Conservation (phyloP, 768 basidiomycete species). For the Suillus paluster region DNA sequence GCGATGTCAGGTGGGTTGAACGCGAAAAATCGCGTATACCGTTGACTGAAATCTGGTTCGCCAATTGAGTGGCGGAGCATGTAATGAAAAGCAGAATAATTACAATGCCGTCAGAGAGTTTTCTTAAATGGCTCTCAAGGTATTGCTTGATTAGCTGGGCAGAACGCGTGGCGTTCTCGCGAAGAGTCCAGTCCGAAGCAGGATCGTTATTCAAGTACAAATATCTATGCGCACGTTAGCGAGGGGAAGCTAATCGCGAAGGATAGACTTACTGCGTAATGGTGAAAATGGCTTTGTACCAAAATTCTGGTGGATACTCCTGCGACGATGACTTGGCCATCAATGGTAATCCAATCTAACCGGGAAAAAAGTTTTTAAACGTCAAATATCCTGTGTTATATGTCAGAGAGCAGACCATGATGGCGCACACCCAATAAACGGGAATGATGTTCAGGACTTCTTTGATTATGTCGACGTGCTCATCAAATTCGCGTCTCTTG, state of each 20-base stretch:
- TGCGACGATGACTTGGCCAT: slow-evolving; percentile 46
- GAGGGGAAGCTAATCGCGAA: background rate
- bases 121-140: slow-evolving; percentile 28
- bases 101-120: slow-evolving; percentile 24
- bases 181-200: slow-evolving; percentile 37
- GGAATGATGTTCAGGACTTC: slow-evolving; percentile 68
- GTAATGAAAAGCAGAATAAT: background rate
- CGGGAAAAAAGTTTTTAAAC: slow-evolving; percentile 34
- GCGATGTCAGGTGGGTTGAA: slow-evolving; percentile 24
- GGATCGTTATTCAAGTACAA: slow-evolving; percentile 39
- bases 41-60: slow-evolving; percentile 21
- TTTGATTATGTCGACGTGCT: slow-evolving; percentile 16
- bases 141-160: slow-evolving; percentile 28
- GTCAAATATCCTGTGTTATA: background rate
- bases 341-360: slow-evolving; percentile 36
- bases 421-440: slow-evolving; percentile 60
- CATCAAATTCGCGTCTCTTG: slow-evolving; percentile 14
- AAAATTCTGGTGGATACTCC: slow-evolving; percentile 23
- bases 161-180: slow-evolving; percentile 29
- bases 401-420: slow-evolving; percentile 49
- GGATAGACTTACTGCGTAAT: slow-evolving; percentile 38
- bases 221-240: slow-evolving; percentile 33
- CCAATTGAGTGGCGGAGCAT: background rate
- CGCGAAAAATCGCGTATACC: slow-evolving; percentile 24
- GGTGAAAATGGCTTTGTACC: slow-evolving; percentile 54